Percentiles rank a stretch among this genome's conserved stretches.
phyloP scores from a whole-genome alignment of 495 filamentous ascomycete genomes.

The Neohortaea acidophila region DNA sequence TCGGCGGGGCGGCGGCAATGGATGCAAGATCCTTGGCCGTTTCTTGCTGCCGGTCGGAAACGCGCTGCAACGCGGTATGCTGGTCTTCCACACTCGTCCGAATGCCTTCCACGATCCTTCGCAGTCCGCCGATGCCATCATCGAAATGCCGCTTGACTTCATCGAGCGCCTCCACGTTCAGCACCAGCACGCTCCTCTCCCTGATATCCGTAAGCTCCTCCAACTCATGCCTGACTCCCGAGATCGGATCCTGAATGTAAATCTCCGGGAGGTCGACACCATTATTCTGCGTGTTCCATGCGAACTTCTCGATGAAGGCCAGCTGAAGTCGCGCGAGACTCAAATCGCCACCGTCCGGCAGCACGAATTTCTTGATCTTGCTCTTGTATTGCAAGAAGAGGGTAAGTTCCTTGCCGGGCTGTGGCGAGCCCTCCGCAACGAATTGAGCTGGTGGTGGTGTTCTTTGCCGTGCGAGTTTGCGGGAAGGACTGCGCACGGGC shows the following conservation, averaged over 20 bases:
- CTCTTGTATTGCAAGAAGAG: constrained; percentile 95
- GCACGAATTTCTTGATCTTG: constrained; percentile 89
- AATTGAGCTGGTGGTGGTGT: constrained; percentile 28
- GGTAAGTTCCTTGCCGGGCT: constrained; percentile 74
- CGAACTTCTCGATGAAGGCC: constrained; percentile 98
- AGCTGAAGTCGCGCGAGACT: constrained; percentile 78
- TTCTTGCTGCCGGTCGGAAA: constrained; percentile 86
- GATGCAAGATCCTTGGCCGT: constrained; percentile 81
- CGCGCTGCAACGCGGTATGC: constrained; percentile 57
- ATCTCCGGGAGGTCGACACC: constrained; percentile 90
- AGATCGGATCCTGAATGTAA: constrained; percentile 90
- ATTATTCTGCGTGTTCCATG: constrained; percentile 92
- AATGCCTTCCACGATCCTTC: constrained; percentile 64
- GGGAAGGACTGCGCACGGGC: constrained; percentile 2
- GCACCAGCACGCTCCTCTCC: constrained; percentile 79
- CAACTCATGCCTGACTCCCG: constrained; percentile 85
- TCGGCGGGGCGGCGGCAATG: constrained; percentile 39
- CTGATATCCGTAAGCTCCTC: constrained; percentile 93
- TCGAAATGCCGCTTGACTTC: constrained; percentile 95
- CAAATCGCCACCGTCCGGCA: constrained; percentile 68
- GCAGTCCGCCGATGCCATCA: constrained; percentile 70
- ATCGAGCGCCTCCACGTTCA: constrained; percentile 89
- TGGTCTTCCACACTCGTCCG: constrained; percentile 68
- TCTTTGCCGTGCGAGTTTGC: not conserved
- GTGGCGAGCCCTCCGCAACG: constrained; percentile 55